Evolutionary conservation across 345 rosid genomes (phyloP).

Genomic region (Trapa bicornis): DNA sequence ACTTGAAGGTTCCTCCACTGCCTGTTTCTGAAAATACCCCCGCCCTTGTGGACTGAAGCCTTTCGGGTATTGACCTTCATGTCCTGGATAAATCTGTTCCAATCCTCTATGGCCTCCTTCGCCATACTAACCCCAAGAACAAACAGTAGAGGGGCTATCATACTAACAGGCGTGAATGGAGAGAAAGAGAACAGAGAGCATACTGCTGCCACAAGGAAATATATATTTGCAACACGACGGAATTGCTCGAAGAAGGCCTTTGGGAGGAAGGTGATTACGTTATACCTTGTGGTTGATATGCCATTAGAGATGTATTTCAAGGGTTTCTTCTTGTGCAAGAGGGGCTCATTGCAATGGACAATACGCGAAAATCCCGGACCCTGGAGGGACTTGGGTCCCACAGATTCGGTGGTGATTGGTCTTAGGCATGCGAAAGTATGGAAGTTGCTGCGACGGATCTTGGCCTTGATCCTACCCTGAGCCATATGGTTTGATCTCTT

Average conservation of each 20-base stretch:
- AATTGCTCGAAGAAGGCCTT: constrained; percentile 93
- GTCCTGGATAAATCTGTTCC: constrained; percentile 95
- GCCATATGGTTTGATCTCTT: constrained; percentile 30
- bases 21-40: constrained; percentile 46
- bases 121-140: constrained; percentile 97
- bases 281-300: constrained; percentile 88
- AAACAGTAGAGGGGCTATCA: constrained; percentile 86
- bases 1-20: constrained; percentile 69
- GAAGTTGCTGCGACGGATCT: constrained; percentile 59
- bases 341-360: constrained; percentile 77
- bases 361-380: constrained; percentile 70
- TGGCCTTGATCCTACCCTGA: constrained; percentile 70
- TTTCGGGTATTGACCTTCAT: constrained; percentile 74
- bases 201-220: constrained; percentile 81
- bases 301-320: constrained; percentile 60
- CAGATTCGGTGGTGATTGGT: constrained; percentile 29
- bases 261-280: constrained; percentile 64
- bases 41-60: constrained; percentile 43
- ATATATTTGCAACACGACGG: constrained; percentile 89
- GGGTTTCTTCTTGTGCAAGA: constrained; percentile 69
- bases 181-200: constrained; percentile 78
- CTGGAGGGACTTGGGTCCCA: constrained; percentile 39
- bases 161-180: constrained; percentile 82
- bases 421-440: constrained; percentile 73
- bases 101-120: constrained; percentile 93